Percentiles rank a stretch among this genome's conserved stretches.
phyloP scores from a whole-genome alignment of 495 filamentous ascomycete genomes.

The Penicillium silybi region DNA sequence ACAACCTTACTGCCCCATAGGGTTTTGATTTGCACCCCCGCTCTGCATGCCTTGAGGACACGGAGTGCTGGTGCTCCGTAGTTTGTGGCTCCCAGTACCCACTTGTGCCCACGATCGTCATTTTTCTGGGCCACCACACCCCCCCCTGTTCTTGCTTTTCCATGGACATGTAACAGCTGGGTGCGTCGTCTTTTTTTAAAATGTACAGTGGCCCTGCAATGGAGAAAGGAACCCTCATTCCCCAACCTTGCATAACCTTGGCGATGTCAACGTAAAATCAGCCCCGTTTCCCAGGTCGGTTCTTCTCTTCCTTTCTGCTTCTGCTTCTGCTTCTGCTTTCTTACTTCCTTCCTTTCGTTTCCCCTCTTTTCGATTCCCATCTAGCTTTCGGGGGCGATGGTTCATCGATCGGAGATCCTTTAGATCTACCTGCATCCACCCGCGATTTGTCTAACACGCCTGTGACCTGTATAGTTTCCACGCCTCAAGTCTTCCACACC shows the following conservation, averaged over 20 bases:
- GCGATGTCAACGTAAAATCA: slow-evolving; percentile 28
- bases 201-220: slow-evolving; percentile 26
- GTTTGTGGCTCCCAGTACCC: slow-evolving; percentile 35
- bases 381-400: slow-evolving; percentile 2
- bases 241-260: slow-evolving; percentile 32
- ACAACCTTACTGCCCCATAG: slow-evolving; percentile 29
- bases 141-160: slow-evolving; percentile 35
- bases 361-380: background rate
- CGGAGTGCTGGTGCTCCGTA: slow-evolving; percentile 19
- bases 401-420: background rate
- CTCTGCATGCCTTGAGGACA: slow-evolving; percentile 26
- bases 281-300: slow-evolving; percentile 19
- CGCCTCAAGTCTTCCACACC: background rate
- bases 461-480: background rate
- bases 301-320: background rate
- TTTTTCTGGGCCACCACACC: slow-evolving; percentile 28
- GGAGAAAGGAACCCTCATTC: slow-evolving; percentile 19
- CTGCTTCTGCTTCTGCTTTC: too few species aligned
- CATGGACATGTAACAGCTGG: slow-evolving; percentile 29
- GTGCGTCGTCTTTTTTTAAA: slow-evolving; percentile 19
- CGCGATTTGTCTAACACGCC: background rate
- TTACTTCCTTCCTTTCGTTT: background rate
- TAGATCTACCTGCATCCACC: background rate
- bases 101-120: slow-evolving; percentile 41
- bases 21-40: slow-evolving; percentile 19